A percentile compares a stretch with the other conserved stretches of the same genome.
Evolutionary conservation across 2,329 filamentous ascomycete genomes (phyloP).

Genomic region (Parastagonospora avenae): DNA sequence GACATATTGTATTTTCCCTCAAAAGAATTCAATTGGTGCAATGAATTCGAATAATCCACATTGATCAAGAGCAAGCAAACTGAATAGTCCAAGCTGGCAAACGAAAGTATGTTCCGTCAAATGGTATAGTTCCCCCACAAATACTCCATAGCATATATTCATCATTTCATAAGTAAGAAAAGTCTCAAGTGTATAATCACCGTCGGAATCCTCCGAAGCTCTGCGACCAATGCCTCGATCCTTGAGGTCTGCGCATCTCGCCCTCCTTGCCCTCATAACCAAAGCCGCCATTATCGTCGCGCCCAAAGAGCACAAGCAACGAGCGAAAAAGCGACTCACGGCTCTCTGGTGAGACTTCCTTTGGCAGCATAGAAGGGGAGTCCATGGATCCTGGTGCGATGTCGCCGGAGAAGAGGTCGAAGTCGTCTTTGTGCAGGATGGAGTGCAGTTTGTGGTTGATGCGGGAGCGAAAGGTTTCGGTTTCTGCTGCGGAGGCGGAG

Average conservation of each 20-base stretch:
- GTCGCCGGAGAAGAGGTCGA: constrained; percentile 39
- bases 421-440: constrained; percentile 27
- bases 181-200: neutral
- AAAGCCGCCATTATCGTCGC: constrained; percentile 26
- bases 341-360: constrained; percentile 16
- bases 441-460: constrained; percentile 29
- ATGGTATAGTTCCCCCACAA: too few species aligned
- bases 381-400: constrained; percentile 42
- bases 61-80: too few species aligned
- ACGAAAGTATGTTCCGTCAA: too few species aligned
- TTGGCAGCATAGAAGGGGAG: constrained; percentile 40
- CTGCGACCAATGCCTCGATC: constrained; percentile 38
- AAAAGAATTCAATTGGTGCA: too few species aligned
- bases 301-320: constrained; percentile 30
- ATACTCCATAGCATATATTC: neutral
- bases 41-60: too few species aligned
- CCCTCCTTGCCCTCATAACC: constrained; percentile 44
- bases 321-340: constrained; percentile 20
- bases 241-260: constrained; percentile 38
- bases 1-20: too few species aligned
- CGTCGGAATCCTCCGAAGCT: constrained; percentile 21
- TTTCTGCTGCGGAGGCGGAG: constrained; percentile 23
- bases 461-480: constrained; percentile 21
- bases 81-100: neutral
- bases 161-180: neutral